These are phyloP conservation scores for Triangularia setosa DNA, from an alignment of 2,329 filamentous ascomycete species.

Conservation along the genomic window DNA sequence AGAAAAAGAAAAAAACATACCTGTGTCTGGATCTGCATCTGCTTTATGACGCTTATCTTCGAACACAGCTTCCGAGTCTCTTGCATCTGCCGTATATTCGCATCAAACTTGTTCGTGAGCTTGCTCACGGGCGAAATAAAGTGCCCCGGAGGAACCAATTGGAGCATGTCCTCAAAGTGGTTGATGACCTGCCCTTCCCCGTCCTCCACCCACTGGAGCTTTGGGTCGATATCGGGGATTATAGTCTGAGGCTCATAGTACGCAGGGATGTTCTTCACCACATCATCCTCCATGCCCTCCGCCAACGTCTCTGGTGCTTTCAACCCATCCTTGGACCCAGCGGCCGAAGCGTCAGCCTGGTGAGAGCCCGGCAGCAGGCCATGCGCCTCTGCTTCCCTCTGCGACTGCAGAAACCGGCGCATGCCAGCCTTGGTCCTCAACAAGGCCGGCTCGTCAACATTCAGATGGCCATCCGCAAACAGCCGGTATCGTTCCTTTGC, in stretches of 20 bases:
- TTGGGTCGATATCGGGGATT: constrained; percentile 77
- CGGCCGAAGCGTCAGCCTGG: constrained; percentile 41
- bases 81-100: constrained; percentile 92
- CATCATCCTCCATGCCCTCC: constrained; percentile 89
- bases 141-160: constrained; percentile 67
- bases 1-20: constrained; percentile 42
- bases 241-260: constrained; percentile 88
- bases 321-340: constrained; percentile 44
- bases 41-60: constrained; percentile 96
- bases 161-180: constrained; percentile 78
- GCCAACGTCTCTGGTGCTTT: constrained; percentile 72
- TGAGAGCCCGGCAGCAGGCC: constrained; percentile 38
- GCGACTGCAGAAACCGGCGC: constrained; percentile 78
- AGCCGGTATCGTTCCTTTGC: constrained; percentile 82
- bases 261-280: constrained; percentile 81
- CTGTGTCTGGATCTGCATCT: constrained; percentile 98
- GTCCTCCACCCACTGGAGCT: constrained; percentile 85
- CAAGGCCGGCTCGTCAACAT: constrained; percentile 81
- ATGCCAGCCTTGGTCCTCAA: constrained; percentile 83
- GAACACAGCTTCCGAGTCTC: constrained; percentile 93
- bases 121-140: constrained; percentile 73
- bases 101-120: constrained; percentile 75
- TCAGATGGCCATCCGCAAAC: constrained; percentile 80
- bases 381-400: constrained; percentile 61
- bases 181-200: constrained; percentile 84